A percentile compares a stretch with the other conserved stretches of the same genome.
phyloP scores from a whole-genome alignment of 768 basidiomycete genomes.

The Tulasnella calospora region DNA sequence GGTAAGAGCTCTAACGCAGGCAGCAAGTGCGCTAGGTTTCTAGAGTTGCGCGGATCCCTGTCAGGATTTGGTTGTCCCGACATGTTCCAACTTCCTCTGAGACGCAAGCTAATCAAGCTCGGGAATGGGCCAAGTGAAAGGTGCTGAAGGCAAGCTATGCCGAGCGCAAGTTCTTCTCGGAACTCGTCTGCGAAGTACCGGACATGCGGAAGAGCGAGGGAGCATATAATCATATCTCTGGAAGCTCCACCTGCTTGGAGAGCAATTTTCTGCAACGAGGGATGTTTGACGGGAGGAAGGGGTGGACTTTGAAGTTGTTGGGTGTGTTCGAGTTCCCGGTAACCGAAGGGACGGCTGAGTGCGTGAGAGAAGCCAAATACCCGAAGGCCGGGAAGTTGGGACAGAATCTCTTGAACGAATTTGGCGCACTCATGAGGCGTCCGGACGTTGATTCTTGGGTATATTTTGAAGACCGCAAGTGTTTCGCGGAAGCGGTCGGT shows the following conservation, averaged over 20 bases:
- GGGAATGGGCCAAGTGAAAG: not conserved
- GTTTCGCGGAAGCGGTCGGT: not conserved
- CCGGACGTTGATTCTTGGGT: not conserved
- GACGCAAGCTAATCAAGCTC: not conserved
- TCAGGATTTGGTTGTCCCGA: not conserved
- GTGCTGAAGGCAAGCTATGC: not conserved
- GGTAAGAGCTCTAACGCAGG: not conserved
- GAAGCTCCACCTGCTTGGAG: not conserved
- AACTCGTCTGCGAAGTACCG: not conserved
- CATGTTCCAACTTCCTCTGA: not conserved
- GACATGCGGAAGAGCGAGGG: not conserved
- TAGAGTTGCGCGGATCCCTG: not conserved
- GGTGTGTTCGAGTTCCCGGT: not conserved
- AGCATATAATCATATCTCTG: not conserved
- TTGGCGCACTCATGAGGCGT: not conserved
- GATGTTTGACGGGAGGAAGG: not conserved
- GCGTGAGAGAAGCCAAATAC: not conserved
- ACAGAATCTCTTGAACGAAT: not conserved
- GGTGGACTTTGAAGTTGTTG: not conserved
- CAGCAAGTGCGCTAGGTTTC: not conserved
- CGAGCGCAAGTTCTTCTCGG: not conserved
- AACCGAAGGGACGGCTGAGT: not conserved
- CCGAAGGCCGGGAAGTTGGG: not conserved
- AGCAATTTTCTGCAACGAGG: not conserved
- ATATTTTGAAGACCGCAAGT: not conserved